phyloP scores from a whole-genome alignment of 1,284 basidiomycete genomes.

The Rhodotorula mucilaginosa region DNA sequence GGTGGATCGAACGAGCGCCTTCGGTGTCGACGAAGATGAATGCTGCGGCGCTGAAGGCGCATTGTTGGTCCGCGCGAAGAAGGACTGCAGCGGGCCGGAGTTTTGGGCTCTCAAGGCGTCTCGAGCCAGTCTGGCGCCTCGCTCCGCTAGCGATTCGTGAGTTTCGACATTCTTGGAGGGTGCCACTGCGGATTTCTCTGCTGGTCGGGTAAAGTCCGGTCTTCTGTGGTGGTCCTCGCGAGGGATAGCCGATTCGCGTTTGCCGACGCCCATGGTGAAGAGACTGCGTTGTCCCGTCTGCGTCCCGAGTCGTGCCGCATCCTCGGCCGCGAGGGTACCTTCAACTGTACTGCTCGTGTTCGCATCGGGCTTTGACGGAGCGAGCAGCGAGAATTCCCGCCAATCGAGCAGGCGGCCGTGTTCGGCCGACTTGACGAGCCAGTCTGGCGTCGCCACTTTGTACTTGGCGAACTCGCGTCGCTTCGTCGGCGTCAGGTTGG shows the following conservation, averaged over 20 bases:
- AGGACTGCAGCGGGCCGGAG: background rate
- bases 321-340: slow-evolving; percentile 5
- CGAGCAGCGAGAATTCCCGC: slow-evolving; percentile 55
- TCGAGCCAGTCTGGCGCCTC: slow-evolving; percentile 27
- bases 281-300: slow-evolving; percentile 31
- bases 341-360: background rate
- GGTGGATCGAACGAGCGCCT: background rate
- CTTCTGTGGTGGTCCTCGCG: background rate
- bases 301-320: slow-evolving; percentile 11
- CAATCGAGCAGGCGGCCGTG: slow-evolving; percentile 70
- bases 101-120: slow-evolving; percentile 15
- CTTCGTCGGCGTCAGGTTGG: slow-evolving; percentile 83
- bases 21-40: background rate
- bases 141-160: slow-evolving; percentile 28
- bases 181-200: background rate
- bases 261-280: slow-evolving; percentile 22
- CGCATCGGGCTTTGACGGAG: background rate
- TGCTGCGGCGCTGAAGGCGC: background rate
- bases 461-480: slow-evolving; percentile 80
- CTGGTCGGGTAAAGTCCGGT: background rate
- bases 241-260: background rate
- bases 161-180: slow-evolving; percentile 16
- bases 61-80: background rate
- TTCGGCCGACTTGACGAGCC: slow-evolving; percentile 74
- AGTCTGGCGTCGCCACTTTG: slow-evolving; percentile 82